Conservation (phyloP, 805 yeast genomes). For the Metschnikowia dekortorum region DNA sequence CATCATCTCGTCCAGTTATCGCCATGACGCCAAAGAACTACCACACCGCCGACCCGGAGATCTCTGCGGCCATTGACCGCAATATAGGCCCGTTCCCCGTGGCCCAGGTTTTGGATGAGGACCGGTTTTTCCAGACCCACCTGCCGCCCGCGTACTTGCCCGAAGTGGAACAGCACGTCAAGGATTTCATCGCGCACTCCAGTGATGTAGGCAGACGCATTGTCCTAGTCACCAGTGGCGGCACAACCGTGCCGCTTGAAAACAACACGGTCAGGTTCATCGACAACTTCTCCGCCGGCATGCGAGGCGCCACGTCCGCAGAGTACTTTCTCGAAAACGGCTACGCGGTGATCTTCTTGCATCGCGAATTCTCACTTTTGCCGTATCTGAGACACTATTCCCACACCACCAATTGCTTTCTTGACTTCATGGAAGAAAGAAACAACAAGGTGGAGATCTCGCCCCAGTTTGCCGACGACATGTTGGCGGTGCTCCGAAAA, state of each 20-base stretch:
- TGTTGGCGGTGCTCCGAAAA: slow-evolving; percentile 57
- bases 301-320: slow-evolving; percentile 95
- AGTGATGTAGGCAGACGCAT: slow-evolving; percentile 44
- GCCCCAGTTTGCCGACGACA: slow-evolving; percentile 53
- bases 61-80: slow-evolving; percentile 75
- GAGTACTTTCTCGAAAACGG: slow-evolving; percentile 83
- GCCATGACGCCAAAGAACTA: slow-evolving; percentile 12
- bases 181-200: slow-evolving; percentile 60
- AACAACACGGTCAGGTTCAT: slow-evolving; percentile 95
- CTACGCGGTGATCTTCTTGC: slow-evolving; percentile 88
- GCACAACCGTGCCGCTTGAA: slow-evolving; percentile 96
- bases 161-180: slow-evolving; percentile 53
- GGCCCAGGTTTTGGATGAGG: slow-evolving; percentile 70
- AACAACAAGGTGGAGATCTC: slow-evolving; percentile 58
- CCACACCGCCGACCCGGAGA: slow-evolving; percentile 64
- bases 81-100: slow-evolving; percentile 71
- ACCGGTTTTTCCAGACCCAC: slow-evolving; percentile 67
- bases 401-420: slow-evolving; percentile 77
- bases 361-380: slow-evolving; percentile 84
- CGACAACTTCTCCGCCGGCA: slow-evolving; percentile 96
- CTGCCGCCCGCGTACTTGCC: slow-evolving; percentile 70
- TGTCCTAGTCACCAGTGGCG: slow-evolving; percentile 90
- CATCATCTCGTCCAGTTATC: background rate
- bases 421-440: slow-evolving; percentile 70
- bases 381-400: slow-evolving; percentile 92